Percentiles rank a stretch among this genome's conserved stretches.
phyloP scores from a whole-genome alignment of 208 protist genomes.

The Leishmania tarentolae region DNA sequence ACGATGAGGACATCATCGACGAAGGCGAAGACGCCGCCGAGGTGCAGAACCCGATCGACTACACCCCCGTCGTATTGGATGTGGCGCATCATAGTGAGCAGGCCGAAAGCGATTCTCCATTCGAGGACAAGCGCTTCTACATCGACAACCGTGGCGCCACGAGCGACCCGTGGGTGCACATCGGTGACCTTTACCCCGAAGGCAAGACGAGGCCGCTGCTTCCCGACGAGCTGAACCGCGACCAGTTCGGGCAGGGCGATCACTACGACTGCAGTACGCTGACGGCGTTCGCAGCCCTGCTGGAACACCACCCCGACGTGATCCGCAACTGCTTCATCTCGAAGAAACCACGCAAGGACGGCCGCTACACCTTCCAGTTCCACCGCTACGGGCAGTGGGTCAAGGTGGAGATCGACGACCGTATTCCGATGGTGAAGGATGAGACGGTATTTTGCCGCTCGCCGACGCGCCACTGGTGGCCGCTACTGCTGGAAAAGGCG shows the following conservation, averaged over 20 bases:
- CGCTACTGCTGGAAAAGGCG: slow-evolving; percentile 68
- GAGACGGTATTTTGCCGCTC: slow-evolving; percentile 68
- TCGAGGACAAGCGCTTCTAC: slow-evolving; percentile 55
- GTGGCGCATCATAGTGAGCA: slow-evolving; percentile 31
- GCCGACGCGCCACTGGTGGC: slow-evolving; percentile 74
- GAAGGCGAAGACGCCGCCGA: slow-evolving; percentile 53
- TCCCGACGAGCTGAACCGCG: slow-evolving; percentile 41
- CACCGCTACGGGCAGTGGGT: slow-evolving; percentile 20
- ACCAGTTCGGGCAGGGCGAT: slow-evolving; percentile 66
- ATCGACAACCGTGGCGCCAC: slow-evolving; percentile 49
- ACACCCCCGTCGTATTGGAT: slow-evolving; percentile 44
- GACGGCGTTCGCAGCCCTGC: slow-evolving; percentile 49
- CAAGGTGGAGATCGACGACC: slow-evolving; percentile 66
- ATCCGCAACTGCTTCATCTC: slow-evolving; percentile 60
- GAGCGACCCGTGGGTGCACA: slow-evolving; percentile 61
- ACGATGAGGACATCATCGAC: slow-evolving; percentile 77
- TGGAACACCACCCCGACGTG: slow-evolving; percentile 53
- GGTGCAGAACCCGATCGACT: slow-evolving; percentile 56
- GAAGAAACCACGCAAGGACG: slow-evolving; percentile 46
- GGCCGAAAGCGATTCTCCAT: slow-evolving; percentile 55
- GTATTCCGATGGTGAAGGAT: slow-evolving; percentile 60
- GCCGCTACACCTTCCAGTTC: slow-evolving; percentile 12
- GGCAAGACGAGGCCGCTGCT: slow-evolving; percentile 60
- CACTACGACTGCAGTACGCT: slow-evolving; percentile 65
- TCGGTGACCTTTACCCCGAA: slow-evolving; percentile 70